These are phyloP conservation scores for Hagleromyces aurorensis DNA, from an alignment of 805 yeast genomes.

Conservation along the genomic window DNA sequence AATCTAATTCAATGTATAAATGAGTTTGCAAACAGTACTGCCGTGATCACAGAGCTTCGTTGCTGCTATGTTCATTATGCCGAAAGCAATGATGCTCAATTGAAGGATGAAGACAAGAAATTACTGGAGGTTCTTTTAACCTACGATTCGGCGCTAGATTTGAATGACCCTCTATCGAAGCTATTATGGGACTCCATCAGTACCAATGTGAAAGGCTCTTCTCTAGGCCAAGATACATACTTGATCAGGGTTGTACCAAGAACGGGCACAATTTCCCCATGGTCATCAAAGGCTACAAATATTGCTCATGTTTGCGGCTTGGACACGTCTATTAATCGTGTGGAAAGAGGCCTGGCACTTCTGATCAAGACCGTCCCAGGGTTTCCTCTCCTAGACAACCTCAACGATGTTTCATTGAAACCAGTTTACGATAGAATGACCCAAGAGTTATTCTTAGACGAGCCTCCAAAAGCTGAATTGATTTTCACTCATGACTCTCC, in stretches of 20 bases:
- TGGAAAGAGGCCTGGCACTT: conserved; percentile 85
- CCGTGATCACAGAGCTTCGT: conserved; percentile 61
- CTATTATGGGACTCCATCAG: conserved; percentile 24
- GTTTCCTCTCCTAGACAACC: conserved; percentile 52
- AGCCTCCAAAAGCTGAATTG: conserved; percentile 59
- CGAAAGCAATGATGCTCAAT: conserved; percentile 37
- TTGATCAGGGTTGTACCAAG: conserved; percentile 80
- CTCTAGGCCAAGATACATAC: conserved; percentile 39
- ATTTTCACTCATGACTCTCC: conserved; percentile 74
- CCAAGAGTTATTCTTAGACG: conserved; percentile 52
- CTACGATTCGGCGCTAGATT: conserved; percentile 64
- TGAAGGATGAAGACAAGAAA: conserved; percentile 36
- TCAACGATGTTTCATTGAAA: conserved; percentile 50
- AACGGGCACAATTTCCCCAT: conserved; percentile 94
- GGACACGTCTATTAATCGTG: conserved; percentile 58
- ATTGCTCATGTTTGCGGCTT: conserved; percentile 86
- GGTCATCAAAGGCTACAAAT: conserved; percentile 98
- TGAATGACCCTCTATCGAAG: conserved; percentile 31
- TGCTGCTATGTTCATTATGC: conserved; percentile 79
- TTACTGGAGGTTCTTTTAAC: conserved; percentile 57
- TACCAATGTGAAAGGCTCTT: conserved; percentile 12
- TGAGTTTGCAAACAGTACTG: conserved; percentile 51
- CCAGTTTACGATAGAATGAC: conserved; percentile 93
- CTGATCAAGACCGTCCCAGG: conserved; percentile 65
- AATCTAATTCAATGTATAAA: conserved; percentile 67